Conservation (phyloP, 345 rosid genomes). For the Salix brachista region DNA sequence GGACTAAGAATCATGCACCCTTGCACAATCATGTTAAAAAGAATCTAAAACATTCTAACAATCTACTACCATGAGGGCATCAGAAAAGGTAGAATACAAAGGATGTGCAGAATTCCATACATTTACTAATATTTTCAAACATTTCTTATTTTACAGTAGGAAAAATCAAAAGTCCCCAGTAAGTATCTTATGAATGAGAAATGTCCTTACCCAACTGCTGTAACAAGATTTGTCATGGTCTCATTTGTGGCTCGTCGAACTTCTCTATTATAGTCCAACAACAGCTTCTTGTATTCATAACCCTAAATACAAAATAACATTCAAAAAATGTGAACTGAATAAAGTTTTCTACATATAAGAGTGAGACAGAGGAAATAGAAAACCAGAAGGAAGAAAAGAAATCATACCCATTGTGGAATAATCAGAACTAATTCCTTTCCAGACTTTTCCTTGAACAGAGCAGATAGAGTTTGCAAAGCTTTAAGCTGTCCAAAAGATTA, state of each 20-base stretch:
- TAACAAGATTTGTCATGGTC: constrained; percentile 70
- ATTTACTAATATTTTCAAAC: constrained; percentile 5
- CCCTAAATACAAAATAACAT: constrained; percentile 37
- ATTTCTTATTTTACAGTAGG: constrained; percentile 11
- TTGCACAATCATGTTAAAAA: background rate
- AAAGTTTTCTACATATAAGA: background rate
- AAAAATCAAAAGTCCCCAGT: background rate
- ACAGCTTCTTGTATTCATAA: constrained; percentile 81
- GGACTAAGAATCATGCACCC: background rate
- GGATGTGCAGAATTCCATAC: background rate
- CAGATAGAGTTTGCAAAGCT: constrained; percentile 67
- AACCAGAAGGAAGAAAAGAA: too few relatives aligned
- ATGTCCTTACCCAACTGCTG: constrained; percentile 62
- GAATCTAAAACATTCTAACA: background rate
- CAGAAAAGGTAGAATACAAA: background rate
- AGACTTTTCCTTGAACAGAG: constrained; percentile 62
- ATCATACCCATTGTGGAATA: constrained; percentile 90
- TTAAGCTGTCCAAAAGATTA: constrained; percentile 56
- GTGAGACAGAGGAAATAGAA: background rate
- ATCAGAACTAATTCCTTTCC: constrained; percentile 57
- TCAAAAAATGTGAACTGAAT: background rate
- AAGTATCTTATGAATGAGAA: background rate
- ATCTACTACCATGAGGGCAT: background rate
- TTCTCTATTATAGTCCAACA: constrained; percentile 87
- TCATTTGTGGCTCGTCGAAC: constrained; percentile 93